Conservation (phyloP, 176 grass and related monocot species). For the Urochloa ruziziensis region DNA sequence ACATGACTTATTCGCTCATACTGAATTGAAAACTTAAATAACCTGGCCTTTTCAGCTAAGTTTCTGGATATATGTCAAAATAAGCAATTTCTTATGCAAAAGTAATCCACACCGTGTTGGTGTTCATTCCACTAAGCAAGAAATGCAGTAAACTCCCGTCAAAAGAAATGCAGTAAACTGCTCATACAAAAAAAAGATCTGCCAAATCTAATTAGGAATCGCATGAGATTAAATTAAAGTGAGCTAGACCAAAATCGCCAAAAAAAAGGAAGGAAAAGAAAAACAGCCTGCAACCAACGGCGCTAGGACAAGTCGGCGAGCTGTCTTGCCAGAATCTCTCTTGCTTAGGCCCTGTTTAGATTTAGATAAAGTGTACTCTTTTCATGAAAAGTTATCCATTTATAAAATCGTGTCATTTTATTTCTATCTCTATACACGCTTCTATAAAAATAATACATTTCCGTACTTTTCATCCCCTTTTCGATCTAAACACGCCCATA, state of each 20-base stretch:
- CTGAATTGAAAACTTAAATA: background rate
- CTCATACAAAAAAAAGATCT: background rate
- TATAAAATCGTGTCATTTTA: no score
- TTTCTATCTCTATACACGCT: no score
- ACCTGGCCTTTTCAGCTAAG: background rate
- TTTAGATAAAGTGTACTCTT: no score
- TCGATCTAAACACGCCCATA: no score
- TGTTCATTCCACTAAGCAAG: background rate
- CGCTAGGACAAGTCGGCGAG: background rate
- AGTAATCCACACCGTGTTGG: background rate
- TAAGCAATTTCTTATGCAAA: background rate
- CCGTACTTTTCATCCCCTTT: no score
- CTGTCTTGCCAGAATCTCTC: background rate
- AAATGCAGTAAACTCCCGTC: no score
- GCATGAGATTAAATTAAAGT: background rate
- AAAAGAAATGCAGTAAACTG: background rate
- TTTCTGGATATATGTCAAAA: background rate
- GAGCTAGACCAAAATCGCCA: background rate
- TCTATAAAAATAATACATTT: no score
- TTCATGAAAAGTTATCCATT: no score
- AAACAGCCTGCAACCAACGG: background rate
- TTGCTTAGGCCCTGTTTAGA: no score
- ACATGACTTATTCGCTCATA: background rate
- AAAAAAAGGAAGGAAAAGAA: no score
- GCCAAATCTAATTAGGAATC: background rate